A percentile compares a stretch with the other conserved stretches of the same genome.
phyloP scores from a whole-genome alignment of 2,329 filamentous ascomycete genomes.

The Fusarium sp. region DNA sequence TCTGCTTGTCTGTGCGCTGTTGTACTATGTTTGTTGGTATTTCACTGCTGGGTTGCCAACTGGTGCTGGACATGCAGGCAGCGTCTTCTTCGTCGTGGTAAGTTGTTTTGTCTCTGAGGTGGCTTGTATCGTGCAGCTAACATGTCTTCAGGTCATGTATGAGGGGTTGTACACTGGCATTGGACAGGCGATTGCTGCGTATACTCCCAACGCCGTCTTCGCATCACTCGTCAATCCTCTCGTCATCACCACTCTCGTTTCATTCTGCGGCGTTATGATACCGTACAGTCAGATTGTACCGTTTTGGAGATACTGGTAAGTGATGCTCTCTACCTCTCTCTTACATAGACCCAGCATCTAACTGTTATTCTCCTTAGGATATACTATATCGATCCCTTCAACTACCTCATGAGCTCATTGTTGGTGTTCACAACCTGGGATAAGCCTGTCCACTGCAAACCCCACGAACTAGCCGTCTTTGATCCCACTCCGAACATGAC shows the following conservation, averaged over 20 bases:
- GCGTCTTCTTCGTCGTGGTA: slow-evolving; percentile 65
- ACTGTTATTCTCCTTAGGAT: slow-evolving; percentile 43
- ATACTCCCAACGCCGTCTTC: slow-evolving; percentile 71
- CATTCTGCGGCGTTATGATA: slow-evolving; percentile 81
- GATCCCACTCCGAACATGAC: slow-evolving; percentile 64
- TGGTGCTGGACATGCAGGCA: slow-evolving; percentile 60
- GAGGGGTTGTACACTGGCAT: slow-evolving; percentile 72
- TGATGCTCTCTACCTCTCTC: rapidly evolving
- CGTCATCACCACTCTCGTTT: slow-evolving; percentile 69
- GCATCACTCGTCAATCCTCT: slow-evolving; percentile 69
- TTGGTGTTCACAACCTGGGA: slow-evolving; percentile 65
- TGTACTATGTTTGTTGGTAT: slow-evolving; percentile 69
- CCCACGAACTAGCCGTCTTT: slow-evolving; percentile 64
- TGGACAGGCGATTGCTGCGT: slow-evolving; percentile 72
- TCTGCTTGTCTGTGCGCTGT: slow-evolving; percentile 56
- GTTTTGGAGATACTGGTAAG: slow-evolving; percentile 75
- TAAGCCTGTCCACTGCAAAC: slow-evolving; percentile 59
- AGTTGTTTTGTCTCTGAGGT: background rate
- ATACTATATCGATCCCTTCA: slow-evolving; percentile 71
- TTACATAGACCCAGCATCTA: rapidly evolving
- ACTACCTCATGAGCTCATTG: slow-evolving; percentile 69
- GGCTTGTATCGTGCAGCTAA: background rate
- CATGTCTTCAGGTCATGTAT: slow-evolving; percentile 54
- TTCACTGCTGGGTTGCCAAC: slow-evolving; percentile 65
- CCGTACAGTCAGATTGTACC: slow-evolving; percentile 70